phyloP scores from a whole-genome alignment of 495 filamentous ascomycete genomes.

The Penicillium herquei region DNA sequence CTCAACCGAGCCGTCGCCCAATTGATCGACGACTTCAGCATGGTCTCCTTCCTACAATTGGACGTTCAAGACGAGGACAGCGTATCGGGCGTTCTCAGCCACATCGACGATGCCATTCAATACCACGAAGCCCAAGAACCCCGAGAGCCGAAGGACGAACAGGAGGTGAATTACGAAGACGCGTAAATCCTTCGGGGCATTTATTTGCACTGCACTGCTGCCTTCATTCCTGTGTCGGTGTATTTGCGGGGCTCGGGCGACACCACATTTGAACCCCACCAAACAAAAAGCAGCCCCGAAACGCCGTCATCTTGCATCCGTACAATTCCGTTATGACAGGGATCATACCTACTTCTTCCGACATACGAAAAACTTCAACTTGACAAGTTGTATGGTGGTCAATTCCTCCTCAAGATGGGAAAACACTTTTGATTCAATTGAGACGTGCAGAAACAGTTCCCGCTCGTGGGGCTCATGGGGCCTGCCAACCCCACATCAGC shows the following conservation, averaged over 20 bases:
- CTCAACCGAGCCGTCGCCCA: slow-evolving; percentile 83
- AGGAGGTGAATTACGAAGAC: slow-evolving; percentile 66
- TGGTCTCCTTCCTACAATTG: slow-evolving; percentile 91
- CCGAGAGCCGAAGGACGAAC: slow-evolving; percentile 75
- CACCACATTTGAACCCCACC: no score
- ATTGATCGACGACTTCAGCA: slow-evolving; percentile 93
- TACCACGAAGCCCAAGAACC: slow-evolving; percentile 97
- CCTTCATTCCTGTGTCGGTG: neutral
- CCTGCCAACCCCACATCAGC: neutral
- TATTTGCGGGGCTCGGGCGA: neutral
- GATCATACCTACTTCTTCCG: no score
- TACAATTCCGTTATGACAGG: no score
- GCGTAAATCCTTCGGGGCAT: slow-evolving; percentile 3
- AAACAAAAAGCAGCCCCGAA: no score
- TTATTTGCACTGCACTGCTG: neutral
- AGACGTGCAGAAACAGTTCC: neutral
- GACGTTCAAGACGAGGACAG: slow-evolving; percentile 93
- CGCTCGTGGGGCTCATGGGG: neutral
- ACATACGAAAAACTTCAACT: no score
- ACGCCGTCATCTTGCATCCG: no score
- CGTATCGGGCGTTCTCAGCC: slow-evolving; percentile 84
- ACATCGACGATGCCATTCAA: slow-evolving; percentile 95
- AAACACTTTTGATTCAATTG: neutral
- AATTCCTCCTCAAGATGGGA: neutral
- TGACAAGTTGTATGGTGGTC: neutral